Evolutionary conservation across 1,284 basidiomycete species (phyloP).

Genomic region (Phylloporus sp.): DNA sequence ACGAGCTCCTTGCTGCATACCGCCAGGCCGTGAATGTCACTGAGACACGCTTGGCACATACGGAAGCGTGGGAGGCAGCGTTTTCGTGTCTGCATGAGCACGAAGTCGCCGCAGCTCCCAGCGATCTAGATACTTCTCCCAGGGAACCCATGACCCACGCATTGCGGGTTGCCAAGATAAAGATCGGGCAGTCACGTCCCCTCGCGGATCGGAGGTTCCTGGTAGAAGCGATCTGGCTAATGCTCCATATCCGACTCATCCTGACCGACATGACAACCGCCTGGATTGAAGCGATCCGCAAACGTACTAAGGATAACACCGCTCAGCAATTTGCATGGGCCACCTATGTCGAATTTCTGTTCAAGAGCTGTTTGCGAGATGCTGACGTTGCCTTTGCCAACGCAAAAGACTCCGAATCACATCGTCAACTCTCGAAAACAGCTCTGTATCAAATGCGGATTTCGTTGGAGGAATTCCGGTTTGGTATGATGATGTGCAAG

Average conservation of each 20-base stretch:
- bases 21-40: slow-evolving; percentile 37
- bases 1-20: slow-evolving; percentile 41
- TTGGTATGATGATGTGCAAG: slow-evolving; percentile 34
- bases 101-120: slow-evolving; percentile 39
- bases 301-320: slow-evolving; percentile 14
- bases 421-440: slow-evolving; percentile 43
- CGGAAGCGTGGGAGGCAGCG: slow-evolving; percentile 51
- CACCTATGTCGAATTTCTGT: slow-evolving; percentile 45
- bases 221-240: slow-evolving; percentile 50
- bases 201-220: slow-evolving; percentile 49
- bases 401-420: slow-evolving; percentile 40
- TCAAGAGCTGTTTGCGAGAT: slow-evolving; percentile 46
- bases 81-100: slow-evolving; percentile 46
- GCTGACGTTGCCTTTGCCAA: slow-evolving; percentile 42
- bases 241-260: slow-evolving; percentile 47
- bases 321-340: slow-evolving; percentile 38
- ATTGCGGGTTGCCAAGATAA: slow-evolving; percentile 45
- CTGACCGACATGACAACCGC: slow-evolving; percentile 39
- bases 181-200: slow-evolving; percentile 51
- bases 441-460: slow-evolving; percentile 42
- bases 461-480: slow-evolving; percentile 40
- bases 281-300: slow-evolving; percentile 26
- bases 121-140: slow-evolving; percentile 28
- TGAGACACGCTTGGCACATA: slow-evolving; percentile 47
- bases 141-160: slow-evolving; percentile 43